A percentile compares a stretch with the other conserved stretches of the same genome.
These are phyloP conservation scores for Spencermartinsiella ligniputridi DNA, from an alignment of 1,139 yeast genomes.

Conservation along the genomic window DNA sequence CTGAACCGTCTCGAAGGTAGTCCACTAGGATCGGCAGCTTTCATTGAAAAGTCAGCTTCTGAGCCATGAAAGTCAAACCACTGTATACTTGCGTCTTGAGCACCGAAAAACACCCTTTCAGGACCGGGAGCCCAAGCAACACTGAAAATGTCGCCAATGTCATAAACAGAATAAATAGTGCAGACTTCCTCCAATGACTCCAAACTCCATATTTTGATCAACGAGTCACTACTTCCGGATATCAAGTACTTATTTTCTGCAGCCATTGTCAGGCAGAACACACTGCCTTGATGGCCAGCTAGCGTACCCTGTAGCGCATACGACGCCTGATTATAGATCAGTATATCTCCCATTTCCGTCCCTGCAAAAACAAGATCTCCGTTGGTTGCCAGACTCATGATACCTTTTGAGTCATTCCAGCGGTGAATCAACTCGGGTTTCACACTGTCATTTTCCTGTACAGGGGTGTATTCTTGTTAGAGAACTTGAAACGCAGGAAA, in stretches of 20 bases:
- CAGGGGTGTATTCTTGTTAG: conserved; percentile 12
- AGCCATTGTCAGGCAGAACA: conserved; percentile 56
- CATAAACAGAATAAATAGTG: conserved; percentile 76
- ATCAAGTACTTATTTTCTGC: conserved; percentile 34
- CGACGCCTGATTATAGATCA: conserved; percentile 64
- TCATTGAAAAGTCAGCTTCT: conserved; percentile 5
- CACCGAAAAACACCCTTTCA: conserved; percentile 72
- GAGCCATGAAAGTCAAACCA: conserved; percentile 49
- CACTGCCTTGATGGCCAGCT: conserved; percentile 65
- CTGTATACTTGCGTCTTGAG: conserved; percentile 85
- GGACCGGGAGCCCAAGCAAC: conserved; percentile 61
- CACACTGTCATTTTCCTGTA: conserved; percentile 8
- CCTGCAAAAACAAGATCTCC: conserved; percentile 74
- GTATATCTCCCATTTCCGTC: conserved; percentile 83
- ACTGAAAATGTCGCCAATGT: conserved; percentile 91
- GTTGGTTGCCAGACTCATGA: conserved; percentile 71
- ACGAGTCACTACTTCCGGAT: conserved; percentile 86
- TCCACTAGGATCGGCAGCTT: conserved; percentile 36
- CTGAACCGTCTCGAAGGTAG: conserved; percentile 81
- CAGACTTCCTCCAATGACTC: conserved; percentile 37
- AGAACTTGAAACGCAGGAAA: no score
- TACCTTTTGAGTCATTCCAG: conserved; percentile 72
- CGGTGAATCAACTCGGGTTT: conserved; percentile 48
- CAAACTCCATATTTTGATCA: conserved; percentile 80
- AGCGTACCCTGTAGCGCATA: conserved; percentile 48